Evolutionary conservation across 306 rosid species (phyloP), one percentile per base, ranked within the genome.

Genomic region (Pterocarpus santalinus): DNA sequence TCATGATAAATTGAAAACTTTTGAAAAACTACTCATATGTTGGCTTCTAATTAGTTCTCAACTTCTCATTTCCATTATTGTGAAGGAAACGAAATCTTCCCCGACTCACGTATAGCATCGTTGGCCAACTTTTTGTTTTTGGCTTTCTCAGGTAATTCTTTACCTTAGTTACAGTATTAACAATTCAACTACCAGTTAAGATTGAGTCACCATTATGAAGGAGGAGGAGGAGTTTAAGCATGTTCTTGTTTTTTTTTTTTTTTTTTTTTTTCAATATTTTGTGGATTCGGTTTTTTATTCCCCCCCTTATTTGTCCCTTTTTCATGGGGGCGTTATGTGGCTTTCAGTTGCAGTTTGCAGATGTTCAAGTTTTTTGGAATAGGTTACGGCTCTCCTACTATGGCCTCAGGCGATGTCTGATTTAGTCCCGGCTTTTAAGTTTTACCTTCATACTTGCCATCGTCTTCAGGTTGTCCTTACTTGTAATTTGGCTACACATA

Each of bases 311-410:
- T 61, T 9, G n/a, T 32, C 15, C 7, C 32, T 56, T 16, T 38
- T 6, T 5, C 17, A 13, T 56, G 30, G 3, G 62, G 62, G 16
- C 56, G 8, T 14, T 51, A 6, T 22, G 55, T 73, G 41, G 46
- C 8, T 41, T 58, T 67, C 69, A 60, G 79, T 58, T 41, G 41
- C 15, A 39, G 32, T 74, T 28, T 39, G 32, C 79, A 74, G 69
- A 3, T 58, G 68, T 43, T 73, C 41, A 57, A 35, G 9, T 22
- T 5, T 74, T 4, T 74, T 57, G 79, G 79, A 0, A 74, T 74
- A 41, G 57, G 60, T 72, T 72, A 52, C 64, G 35, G 65, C 35
- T 52, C 76, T 53, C 76, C 76, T 34, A 72, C 64, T 72, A 34
- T 72, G 63, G 76, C 76, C 47, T 15, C 64, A 34, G 64, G 33